phyloP scores from a whole-genome alignment of 1,284 basidiomycete species.

The Cryptococcus sp. region DNA sequence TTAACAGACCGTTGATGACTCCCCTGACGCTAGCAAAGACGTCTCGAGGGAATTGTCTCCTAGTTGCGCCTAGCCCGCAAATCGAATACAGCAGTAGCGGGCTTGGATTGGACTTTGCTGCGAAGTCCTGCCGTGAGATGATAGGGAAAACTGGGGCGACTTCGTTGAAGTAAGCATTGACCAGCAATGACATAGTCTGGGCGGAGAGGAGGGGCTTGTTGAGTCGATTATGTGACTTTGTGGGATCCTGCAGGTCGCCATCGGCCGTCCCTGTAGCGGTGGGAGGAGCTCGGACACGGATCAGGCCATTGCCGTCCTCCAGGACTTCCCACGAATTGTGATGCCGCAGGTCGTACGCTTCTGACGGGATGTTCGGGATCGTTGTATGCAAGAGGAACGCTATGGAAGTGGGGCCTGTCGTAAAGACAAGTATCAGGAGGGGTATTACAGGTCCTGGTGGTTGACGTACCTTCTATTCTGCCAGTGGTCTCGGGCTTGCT shows the following conservation, averaged over 20 bases:
- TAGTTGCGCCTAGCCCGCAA: slow-evolving; percentile 84
- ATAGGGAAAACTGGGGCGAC: slow-evolving; percentile 84
- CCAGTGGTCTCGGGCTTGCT: slow-evolving; percentile 2
- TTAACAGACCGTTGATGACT: slow-evolving; percentile 81
- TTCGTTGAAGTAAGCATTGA: slow-evolving; percentile 88
- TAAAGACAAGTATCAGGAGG: neutral
- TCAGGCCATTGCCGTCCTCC: slow-evolving; percentile 77
- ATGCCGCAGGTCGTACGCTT: slow-evolving; percentile 80
- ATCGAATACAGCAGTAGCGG: slow-evolving; percentile 80
- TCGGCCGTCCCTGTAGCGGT: slow-evolving; percentile 20
- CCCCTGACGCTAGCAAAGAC: slow-evolving; percentile 82
- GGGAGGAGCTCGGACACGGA: slow-evolving; percentile 72
- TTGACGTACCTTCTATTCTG: slow-evolving; percentile 33
- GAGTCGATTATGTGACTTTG: slow-evolving; percentile 34
- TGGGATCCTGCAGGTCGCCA: slow-evolving; percentile 32
- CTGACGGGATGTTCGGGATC: slow-evolving; percentile 77
- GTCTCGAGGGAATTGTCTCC: slow-evolving; percentile 76
- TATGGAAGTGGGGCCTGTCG: slow-evolving; percentile 76
- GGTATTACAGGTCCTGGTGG: neutral
- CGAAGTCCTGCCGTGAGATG: slow-evolving; percentile 82
- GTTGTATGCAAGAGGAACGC: slow-evolving; percentile 85
- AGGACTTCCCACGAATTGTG: slow-evolving; percentile 81
- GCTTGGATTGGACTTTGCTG: slow-evolving; percentile 57
- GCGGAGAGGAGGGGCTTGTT: slow-evolving; percentile 59
- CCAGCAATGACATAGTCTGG: slow-evolving; percentile 75